phyloP scores from a whole-genome alignment of 129 eudicot genomes.

The Centaurea solstitialis region DNA sequence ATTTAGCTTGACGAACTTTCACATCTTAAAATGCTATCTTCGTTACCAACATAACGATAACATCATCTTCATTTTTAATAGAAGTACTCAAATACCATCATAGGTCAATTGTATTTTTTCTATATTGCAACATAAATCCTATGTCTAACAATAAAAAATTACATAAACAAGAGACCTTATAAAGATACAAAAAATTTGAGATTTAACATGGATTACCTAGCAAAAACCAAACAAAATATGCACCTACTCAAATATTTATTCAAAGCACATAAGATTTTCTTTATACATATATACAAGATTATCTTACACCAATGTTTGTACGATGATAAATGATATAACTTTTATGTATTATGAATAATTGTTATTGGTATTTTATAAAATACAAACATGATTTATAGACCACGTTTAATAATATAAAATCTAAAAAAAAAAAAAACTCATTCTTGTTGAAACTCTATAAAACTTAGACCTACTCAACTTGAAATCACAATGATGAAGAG shows the following conservation, averaged over 20 bases:
- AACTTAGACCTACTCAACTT: slow-evolving; percentile 22
- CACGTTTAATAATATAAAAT: background rate
- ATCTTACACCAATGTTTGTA: background rate
- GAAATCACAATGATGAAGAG: slow-evolving; percentile 33
- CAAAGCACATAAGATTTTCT: background rate
- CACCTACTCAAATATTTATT: background rate
- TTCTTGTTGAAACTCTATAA: background rate
- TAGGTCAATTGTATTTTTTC: too few relatives aligned
- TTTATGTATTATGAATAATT: background rate
- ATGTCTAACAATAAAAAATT: too few relatives aligned
- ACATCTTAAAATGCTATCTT: too few relatives aligned
- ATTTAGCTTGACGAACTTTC: too few relatives aligned
- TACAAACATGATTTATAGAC: too few relatives aligned
- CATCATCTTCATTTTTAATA: background rate
- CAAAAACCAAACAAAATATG: background rate
- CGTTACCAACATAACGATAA: background rate
- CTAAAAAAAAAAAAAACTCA: background rate
- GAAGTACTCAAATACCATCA: too few relatives aligned
- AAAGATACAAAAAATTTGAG: background rate
- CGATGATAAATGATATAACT: too few relatives aligned
- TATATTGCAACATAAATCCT: too few relatives aligned
- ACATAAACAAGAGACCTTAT: too few relatives aligned
- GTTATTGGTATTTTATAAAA: too few relatives aligned
- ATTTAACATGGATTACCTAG: background rate
- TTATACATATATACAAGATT: background rate